Evolutionary conservation across 768 basidiomycete genomes (phyloP), one percentile per base, ranked within the genome.

Genomic region (Hydnomerulius pinastri): DNA sequence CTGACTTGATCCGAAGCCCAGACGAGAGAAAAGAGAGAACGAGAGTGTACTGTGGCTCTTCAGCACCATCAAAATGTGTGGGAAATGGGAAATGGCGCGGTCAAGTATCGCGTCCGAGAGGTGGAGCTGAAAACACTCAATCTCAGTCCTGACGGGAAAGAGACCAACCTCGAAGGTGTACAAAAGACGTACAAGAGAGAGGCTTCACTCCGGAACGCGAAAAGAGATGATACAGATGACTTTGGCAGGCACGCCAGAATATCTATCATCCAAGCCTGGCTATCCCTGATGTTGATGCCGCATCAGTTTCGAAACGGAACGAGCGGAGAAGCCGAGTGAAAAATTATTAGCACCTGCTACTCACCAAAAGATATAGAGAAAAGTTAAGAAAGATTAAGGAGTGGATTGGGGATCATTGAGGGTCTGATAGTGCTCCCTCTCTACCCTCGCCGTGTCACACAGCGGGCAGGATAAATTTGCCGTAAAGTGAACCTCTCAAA

Each of bases 1-100:
- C 1, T 57, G 57, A 38, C 50, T 53, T 29, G 61, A 43, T 18
- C 62, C 56, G 32, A 73, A 57, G 6, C 55, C 63, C 50, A 71
- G 57, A 38, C 73, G 72, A 20, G 76, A 63, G 28, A 77, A 67
- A 11, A 79, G 60, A 38, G 74, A 61, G 45, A 70, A 68, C 18
- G 73, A 58, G 25, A 67, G 56, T 4, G 68, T 65, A 21, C 57
- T 55, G 24, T 69, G 50, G 25, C 54, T 58, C 56, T 68, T 72
- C 57, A 66, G 55, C 42, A 73, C 67, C 74, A 75, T 74, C 58
- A 53, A 54, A 23, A 43, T 20, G 35, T 20, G 32, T 21, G 46
- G 17, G 35, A 39, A 46, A 10, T 21, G 45, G 17, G 30, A 29
- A 8, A 45, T 28, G 20, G 40, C 29, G 39, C 36, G 41, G 29